Evolutionary conservation across 768 basidiomycete species (phyloP).

Genomic region (Naganishia onofrii): DNA sequence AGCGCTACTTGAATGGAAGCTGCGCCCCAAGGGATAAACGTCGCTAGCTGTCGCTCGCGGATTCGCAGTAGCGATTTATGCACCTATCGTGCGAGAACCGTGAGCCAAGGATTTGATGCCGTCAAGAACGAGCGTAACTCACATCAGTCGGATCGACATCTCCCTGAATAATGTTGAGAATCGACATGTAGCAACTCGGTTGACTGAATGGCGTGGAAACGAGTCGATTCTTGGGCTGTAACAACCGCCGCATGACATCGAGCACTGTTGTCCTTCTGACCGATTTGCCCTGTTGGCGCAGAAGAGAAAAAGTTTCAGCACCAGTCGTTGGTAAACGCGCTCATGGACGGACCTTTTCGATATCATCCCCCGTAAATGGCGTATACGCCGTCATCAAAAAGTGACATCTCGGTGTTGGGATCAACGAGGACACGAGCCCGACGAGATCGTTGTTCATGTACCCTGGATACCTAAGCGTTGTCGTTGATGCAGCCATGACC

Average conservation of each 20-base stretch:
- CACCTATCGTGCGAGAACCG: constrained; percentile 60
- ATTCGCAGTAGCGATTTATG: constrained; percentile 96
- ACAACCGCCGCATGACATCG: constrained; percentile 94
- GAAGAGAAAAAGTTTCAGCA: constrained; percentile 1
- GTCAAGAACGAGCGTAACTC: constrained; percentile 37
- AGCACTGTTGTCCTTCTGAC: constrained; percentile 94
- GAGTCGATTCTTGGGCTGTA: constrained; percentile 98
- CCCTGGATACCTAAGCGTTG: constrained; percentile 92
- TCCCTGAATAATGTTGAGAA: constrained; percentile 96
- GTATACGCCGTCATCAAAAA: constrained; percentile 99
- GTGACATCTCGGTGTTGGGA: constrained; percentile 94
- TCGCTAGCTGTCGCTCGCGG: constrained; percentile 90
- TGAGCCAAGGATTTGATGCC: too few species aligned
- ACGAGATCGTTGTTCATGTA: constrained; percentile 99
- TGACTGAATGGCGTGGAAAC: constrained; percentile 67
- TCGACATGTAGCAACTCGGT: constrained; percentile 82
- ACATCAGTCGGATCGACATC: constrained; percentile 98
- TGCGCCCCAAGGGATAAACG: constrained; percentile 99
- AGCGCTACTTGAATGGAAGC: constrained; percentile 96
- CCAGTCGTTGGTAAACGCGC: not conserved
- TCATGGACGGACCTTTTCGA: constrained; percentile 74
- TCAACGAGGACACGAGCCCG: constrained; percentile 91
- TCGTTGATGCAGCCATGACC: constrained; percentile 95
- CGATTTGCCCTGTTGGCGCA: constrained; percentile 71
- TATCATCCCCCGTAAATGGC: constrained; percentile 93